Conservation (phyloP, 768 basidiomycete species). For the Mycena alexandri region DNA sequence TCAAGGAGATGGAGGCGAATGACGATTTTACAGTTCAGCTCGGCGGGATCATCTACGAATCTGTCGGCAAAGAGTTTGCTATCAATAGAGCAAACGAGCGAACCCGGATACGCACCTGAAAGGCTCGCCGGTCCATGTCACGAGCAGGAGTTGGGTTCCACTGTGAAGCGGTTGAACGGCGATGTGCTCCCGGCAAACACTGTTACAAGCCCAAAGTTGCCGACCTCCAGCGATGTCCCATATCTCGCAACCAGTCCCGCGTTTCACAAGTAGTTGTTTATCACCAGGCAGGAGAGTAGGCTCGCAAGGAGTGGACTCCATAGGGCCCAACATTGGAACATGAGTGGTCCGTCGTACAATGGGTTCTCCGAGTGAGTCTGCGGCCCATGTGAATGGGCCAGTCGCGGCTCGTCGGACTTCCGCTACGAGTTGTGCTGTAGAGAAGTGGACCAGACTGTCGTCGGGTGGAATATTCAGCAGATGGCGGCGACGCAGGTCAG, state of each 20-base stretch:
- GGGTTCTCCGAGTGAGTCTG: constrained; percentile 8
- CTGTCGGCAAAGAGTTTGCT: background rate
- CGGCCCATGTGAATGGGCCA: constrained; percentile 22
- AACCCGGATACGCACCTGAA: constrained; percentile 7
- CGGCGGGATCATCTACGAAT: background rate
- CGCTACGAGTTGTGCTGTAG: constrained; percentile 9
- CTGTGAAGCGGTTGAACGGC: background rate
- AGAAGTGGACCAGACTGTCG: constrained; percentile 5
- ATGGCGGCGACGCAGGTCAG: constrained; percentile 1
- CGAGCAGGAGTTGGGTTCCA: constrained; percentile 7
- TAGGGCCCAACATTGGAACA: background rate
- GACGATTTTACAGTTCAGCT: constrained; percentile 1
- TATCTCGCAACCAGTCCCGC: constrained; percentile 21
- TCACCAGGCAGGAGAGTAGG: constrained; percentile 20
- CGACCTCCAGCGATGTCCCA: constrained; percentile 20
- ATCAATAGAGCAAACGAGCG: background rate
- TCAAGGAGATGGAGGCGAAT: constrained; percentile 5
- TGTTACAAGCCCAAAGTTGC: constrained; percentile 18
- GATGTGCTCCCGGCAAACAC: constrained; percentile 1
- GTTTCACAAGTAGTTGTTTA: constrained; percentile 12
- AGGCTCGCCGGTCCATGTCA: constrained; percentile 2
- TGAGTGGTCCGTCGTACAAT: constrained; percentile 4
- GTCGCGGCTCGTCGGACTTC: constrained; percentile 20
- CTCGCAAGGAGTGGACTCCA: constrained; percentile 1
- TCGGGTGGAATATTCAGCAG: constrained; percentile 15